Evolutionary conservation across 2,329 filamentous ascomycete species (phyloP), one percentile per base, ranked within the genome.

Genomic region (Fusarium pseudograminearum): DNA sequence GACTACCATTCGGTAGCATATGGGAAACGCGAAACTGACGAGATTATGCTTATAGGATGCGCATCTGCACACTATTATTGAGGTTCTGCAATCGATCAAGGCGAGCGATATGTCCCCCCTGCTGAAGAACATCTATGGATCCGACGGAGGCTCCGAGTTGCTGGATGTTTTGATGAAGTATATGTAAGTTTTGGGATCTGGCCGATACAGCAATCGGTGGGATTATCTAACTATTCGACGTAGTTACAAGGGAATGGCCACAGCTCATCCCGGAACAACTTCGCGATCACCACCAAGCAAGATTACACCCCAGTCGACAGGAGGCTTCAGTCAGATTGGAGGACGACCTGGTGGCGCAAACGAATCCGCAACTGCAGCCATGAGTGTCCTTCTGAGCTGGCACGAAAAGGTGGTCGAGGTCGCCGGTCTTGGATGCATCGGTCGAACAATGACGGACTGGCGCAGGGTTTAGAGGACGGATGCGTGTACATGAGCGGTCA

Each of bases 401-500:
- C 96, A 99, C 79, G 96, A 99, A 85, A 99, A 98, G 87, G 88
- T 98, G 67, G 93, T 98, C 7, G 96, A 99, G 76, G 90, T 98
- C 76, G 93, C 94, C 38, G 96, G 96, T 26, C 85, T 94, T 72
- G 96, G 96, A 45, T 93, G 92, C 80, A 96, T 99, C 81, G 93
- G 94, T 68, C 89, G 96, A 75, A 93, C 93, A 72, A 98, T 99
- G 94, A 96, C 93, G 42, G 96, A 99, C 84, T 93, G 95, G 84
- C 90, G 96, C 77, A 96, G 92, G 75, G 95, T 79, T 58, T 80
- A 77, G 48, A 55, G 45, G 16, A 47, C n/a, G 30, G 26, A 38
- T 30, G 63, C 48, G 36, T 62, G 52, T 57, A 60, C 58, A 38
- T 38, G 45, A 63, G 60, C 44, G 36, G 61, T 55, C 45, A 64